phyloP scores from a whole-genome alignment of 2,329 filamentous ascomycete genomes.

The Alternaria tenuissima region DNA sequence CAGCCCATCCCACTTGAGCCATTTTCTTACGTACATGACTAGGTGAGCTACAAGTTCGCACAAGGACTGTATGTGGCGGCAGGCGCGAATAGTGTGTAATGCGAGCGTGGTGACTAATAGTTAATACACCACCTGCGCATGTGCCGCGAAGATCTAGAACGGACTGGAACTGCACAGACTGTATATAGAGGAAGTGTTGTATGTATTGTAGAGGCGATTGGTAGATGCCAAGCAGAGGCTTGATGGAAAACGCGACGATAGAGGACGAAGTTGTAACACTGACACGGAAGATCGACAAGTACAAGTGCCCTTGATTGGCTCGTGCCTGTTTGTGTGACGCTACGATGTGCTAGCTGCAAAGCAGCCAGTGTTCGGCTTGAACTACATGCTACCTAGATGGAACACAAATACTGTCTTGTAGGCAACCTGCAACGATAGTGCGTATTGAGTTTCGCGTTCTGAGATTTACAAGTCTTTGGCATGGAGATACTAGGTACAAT shows the following conservation, averaged over 20 bases:
- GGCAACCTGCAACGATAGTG: not conserved
- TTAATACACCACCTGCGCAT: not conserved
- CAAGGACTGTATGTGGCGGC: not conserved
- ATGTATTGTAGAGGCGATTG: not conserved
- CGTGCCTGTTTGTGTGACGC: not conserved
- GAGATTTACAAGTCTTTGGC: not conserved
- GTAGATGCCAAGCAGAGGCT: not conserved
- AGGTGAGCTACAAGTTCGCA: not conserved
- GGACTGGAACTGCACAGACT: not conserved
- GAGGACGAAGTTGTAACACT: conserved; percentile 6
- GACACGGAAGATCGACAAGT: conserved; percentile 9
- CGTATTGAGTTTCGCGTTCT: not conserved
- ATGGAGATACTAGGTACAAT: not conserved
- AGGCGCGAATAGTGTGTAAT: not conserved
- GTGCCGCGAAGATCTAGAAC: not conserved
- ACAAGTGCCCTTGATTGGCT: conserved; percentile 6
- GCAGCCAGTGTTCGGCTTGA: not conserved
- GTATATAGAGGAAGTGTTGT: not conserved
- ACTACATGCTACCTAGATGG: not conserved
- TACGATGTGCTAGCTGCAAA: not conserved
- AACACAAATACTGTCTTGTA: not conserved
- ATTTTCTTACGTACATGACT: conserved; percentile 1
- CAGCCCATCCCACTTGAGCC: not conserved
- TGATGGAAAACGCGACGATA: conserved; percentile 1
- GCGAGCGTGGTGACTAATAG: not conserved